These are phyloP conservation scores for Trametes sp. DNA, from an alignment of 1,284 basidiomycete species.

Conservation along the genomic window DNA sequence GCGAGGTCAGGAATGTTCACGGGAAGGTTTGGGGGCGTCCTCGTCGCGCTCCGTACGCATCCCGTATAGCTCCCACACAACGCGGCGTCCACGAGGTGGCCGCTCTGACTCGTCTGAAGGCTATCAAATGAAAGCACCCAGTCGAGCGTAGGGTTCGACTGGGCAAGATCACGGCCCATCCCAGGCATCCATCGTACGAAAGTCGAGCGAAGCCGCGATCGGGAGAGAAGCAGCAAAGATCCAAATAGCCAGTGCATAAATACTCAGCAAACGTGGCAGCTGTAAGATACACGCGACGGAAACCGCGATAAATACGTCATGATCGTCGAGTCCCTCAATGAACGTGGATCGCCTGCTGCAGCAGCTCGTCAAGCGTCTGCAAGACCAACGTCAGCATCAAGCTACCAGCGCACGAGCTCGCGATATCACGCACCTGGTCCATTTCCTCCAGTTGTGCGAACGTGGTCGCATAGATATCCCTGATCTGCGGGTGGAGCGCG, in stretches of 20 bases:
- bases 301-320: conserved; percentile 18
- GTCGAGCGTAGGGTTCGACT: background rate
- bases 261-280: conserved; percentile 20
- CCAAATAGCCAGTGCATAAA: conserved; percentile 19
- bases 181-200: background rate
- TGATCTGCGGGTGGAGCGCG: conserved; percentile 73
- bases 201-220: background rate
- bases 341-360: conserved; percentile 30
- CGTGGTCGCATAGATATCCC: conserved; percentile 73
- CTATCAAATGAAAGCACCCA: conserved; percentile 6
- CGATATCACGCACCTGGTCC: conserved; percentile 67
- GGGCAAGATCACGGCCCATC: background rate
- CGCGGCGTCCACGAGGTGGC: conserved; percentile 10
- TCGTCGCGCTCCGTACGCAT: background rate
- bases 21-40: background rate
- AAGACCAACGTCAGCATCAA: background rate
- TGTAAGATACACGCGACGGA: conserved; percentile 20
- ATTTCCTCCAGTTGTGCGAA: conserved; percentile 83
- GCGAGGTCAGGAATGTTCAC: background rate
- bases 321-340: conserved; percentile 17
- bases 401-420: background rate
- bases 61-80: conserved; percentile 1
- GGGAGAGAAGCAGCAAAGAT: background rate
- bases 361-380: conserved; percentile 28
- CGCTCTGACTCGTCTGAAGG: background rate